Conservation (phyloP, 495 filamentous ascomycete species). For the Acidomyces sp. region DNA sequence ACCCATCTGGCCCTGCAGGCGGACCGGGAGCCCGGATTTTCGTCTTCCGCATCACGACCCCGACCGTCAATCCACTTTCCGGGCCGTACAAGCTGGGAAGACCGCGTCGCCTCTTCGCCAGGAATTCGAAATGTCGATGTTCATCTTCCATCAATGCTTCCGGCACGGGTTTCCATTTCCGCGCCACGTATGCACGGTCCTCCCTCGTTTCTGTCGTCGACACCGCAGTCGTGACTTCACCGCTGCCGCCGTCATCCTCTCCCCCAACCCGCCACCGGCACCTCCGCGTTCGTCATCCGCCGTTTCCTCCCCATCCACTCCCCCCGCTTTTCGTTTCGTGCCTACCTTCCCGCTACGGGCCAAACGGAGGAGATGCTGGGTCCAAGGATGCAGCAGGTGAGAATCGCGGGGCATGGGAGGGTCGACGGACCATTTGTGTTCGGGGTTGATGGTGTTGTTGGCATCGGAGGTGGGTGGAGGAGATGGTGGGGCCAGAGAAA, state of each 20-base stretch:
- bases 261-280: too few species aligned
- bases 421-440: slow-evolving; percentile 38
- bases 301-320: too few species aligned
- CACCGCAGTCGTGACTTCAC: slow-evolving; percentile 31
- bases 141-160: slow-evolving; percentile 63
- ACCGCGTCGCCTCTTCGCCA: slow-evolving; percentile 81
- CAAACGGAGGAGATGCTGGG: slow-evolving; percentile 63
- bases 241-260: slow-evolving; percentile 32
- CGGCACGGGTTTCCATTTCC: slow-evolving; percentile 67
- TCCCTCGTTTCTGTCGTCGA: too few species aligned
- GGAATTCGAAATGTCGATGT: slow-evolving; percentile 45
- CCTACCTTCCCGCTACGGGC: slow-evolving; percentile 46
- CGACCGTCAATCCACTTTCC: slow-evolving; percentile 20
- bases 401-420: slow-evolving; percentile 76
- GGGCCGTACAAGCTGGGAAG: slow-evolving; percentile 44
- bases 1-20: slow-evolving; percentile 62
- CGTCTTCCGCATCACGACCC: slow-evolving; percentile 50
- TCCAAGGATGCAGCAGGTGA: slow-evolving; percentile 62
- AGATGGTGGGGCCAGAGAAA: slow-evolving; percentile 53
- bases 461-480: slow-evolving; percentile 42
- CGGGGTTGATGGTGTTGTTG: slow-evolving; percentile 5
- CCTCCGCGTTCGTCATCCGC: too few species aligned
- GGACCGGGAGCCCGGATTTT: slow-evolving; percentile 66
- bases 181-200: slow-evolving; percentile 50
- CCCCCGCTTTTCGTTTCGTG: slow-evolving; percentile 28